Evolutionary conservation across 768 basidiomycete species (phyloP), one percentile per base, ranked within the genome.

Genomic region (Mycena kentingensis): DNA sequence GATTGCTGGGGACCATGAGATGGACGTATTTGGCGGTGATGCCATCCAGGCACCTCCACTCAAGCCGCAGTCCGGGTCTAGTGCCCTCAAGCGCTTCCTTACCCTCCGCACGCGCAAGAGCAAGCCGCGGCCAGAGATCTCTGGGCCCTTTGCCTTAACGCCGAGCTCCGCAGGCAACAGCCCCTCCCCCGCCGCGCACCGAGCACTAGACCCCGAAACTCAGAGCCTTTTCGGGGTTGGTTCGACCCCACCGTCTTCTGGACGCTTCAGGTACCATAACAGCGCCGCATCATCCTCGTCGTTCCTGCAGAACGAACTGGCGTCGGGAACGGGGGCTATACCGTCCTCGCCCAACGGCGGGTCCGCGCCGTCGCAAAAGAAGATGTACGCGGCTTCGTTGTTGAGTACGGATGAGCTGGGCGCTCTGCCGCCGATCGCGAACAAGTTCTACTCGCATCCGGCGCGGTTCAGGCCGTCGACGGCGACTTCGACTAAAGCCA

Each of bases 21-120:
- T 77, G 72, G 75, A 76, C 49, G 54, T 73, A 27, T 36, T 46
- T 42, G 46, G 51, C 10, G 47, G 41, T 4, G 5, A 48, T 3
- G 51, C 43, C 37, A 49, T 46, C 15, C 54, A 45, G 39, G 52
- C 56, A 5, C 57, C 50, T 24, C 46, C 53, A 3, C 57, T 45
- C 55, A 48, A 48, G 16, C 26, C 49, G 35, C 38, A 27, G 47
- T 29, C n/a, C n/a, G n/a, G n/a, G n/a, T n/a, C n/a, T 19, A 41
- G 49, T 1, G 41, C 50, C 19, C 37, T 60, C 26, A 60, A 55
- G 44, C 58, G 58, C 25, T 50, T 60, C 27, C 38, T 55, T 16
- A 55, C 56, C 31, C 42, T 55, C 18, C 51, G 56, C 28, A 38
- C 59, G 4, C 54, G 51, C 44, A 52, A 57, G 45, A 46, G 21